Percentiles rank a stretch among this genome's conserved stretches.
Conservation (phyloP, 805 yeast genomes). For the Monosporozyma solicola region DNA sequence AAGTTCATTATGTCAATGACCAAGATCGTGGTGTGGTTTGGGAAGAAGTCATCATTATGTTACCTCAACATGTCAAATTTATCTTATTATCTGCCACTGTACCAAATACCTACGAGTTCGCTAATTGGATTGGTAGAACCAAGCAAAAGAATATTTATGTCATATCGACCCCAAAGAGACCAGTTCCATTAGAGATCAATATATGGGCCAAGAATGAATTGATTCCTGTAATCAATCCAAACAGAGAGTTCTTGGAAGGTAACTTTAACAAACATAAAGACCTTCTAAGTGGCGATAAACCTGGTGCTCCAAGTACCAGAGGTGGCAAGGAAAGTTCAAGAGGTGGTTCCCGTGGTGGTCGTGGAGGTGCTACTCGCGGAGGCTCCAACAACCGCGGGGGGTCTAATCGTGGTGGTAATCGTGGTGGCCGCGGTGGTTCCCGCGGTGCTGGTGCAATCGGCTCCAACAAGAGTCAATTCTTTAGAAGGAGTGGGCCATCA, state of each 20-base stretch:
- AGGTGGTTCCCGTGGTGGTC: constrained; percentile 22
- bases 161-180: constrained; percentile 92
- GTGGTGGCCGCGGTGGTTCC: constrained; percentile 31
- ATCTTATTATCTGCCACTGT: constrained; percentile 92
- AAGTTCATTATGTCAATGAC: constrained; percentile 96
- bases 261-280: constrained; percentile 58
- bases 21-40: constrained; percentile 97
- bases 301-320: constrained; percentile 6
- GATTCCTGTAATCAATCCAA: constrained; percentile 64
- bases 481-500: constrained; percentile 57
- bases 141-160: constrained; percentile 94
- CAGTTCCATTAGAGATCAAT: constrained; percentile 85
- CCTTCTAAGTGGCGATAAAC: constrained; percentile 36
- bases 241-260: constrained; percentile 55
- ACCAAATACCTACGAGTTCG: constrained; percentile 97
- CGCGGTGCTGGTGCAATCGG: constrained; percentile 36
- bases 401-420: constrained; percentile 17
- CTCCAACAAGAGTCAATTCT: constrained; percentile 29
- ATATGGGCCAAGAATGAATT: constrained; percentile 74
- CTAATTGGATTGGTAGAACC: constrained; percentile 97
- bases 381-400: constrained; percentile 20
- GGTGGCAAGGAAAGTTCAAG: constrained; percentile 28
- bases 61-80: constrained; percentile 92
- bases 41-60: constrained; percentile 98
- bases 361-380: constrained; percentile 28